Evolutionary conservation across 495 filamentous ascomycete species (phyloP).

Genomic region (Paragyromitra xinjiangensis): DNA sequence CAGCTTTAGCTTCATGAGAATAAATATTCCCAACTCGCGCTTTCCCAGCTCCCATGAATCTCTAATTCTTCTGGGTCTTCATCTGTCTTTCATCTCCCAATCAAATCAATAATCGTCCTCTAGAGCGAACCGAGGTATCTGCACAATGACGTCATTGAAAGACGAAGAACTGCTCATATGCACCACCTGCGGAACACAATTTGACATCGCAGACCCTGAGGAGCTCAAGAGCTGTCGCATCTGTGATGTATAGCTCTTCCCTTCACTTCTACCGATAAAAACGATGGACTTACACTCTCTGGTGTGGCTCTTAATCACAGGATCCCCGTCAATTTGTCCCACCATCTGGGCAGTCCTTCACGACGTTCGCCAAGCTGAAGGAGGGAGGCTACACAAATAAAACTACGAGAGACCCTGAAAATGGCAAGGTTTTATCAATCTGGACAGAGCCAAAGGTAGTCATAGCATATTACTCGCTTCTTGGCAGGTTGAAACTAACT

Average conservation of each 20-base stretch:
- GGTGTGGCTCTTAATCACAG: slow-evolving; percentile 47
- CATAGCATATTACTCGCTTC: slow-evolving; percentile 39
- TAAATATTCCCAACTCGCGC: background rate
- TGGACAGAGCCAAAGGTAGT: slow-evolving; percentile 66
- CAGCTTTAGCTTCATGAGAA: background rate
- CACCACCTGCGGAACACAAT: slow-evolving; percentile 75
- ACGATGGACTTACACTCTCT: background rate
- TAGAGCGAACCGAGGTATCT: background rate
- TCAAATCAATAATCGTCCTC: background rate
- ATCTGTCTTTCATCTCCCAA: background rate
- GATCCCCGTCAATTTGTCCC: slow-evolving; percentile 76
- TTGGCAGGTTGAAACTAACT: slow-evolving; percentile 28
- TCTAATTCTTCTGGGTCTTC: background rate
- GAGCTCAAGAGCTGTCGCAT: slow-evolving; percentile 70
- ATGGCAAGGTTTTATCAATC: slow-evolving; percentile 64
- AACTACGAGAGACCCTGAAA: slow-evolving; percentile 51
- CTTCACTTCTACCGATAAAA: background rate
- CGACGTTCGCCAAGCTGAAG: slow-evolving; percentile 62
- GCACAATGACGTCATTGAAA: slow-evolving; percentile 10
- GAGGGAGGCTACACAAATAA: slow-evolving; percentile 59
- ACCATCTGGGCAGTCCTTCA: slow-evolving; percentile 69
- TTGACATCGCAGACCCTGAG: slow-evolving; percentile 62
- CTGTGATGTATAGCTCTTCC: slow-evolving; percentile 68
- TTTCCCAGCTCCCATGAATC: background rate
- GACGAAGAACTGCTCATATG: slow-evolving; percentile 68